Conservation (phyloP, 169 alveolate genomes). For the Babesia bovis region DNA sequence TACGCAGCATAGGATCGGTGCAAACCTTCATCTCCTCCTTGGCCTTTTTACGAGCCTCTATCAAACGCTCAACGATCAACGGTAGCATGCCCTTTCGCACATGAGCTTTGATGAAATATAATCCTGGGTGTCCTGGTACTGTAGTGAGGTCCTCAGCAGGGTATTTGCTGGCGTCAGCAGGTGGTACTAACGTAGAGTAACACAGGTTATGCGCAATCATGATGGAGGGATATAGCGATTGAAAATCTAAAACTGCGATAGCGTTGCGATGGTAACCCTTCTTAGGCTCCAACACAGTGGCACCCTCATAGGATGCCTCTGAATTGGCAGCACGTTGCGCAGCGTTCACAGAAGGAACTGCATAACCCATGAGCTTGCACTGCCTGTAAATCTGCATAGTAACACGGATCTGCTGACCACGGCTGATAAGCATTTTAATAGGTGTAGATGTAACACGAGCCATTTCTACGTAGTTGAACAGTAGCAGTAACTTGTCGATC, state of each 20-base stretch:
- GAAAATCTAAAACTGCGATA: conserved; percentile 98
- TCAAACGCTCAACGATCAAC: conserved; percentile 93
- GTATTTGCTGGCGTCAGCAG: conserved; percentile 33
- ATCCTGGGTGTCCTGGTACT: conserved; percentile 58
- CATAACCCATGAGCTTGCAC: conserved; percentile 85
- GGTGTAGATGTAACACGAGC: conserved; percentile 99
- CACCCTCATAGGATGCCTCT: conserved; percentile 92
- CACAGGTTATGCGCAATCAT: conserved; percentile 99
- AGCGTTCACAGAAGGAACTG: conserved; percentile 87
- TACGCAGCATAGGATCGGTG: conserved; percentile 89
- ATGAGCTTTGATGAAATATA: conserved; percentile 49
- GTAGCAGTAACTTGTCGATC: conserved; percentile 92
- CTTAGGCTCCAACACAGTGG: conserved; percentile 92
- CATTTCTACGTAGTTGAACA: conserved; percentile 98
- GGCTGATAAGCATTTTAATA: conserved; percentile 82
- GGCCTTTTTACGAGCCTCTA: conserved; percentile 94
- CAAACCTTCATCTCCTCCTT: conserved; percentile 89
- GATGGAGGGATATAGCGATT: conserved; percentile 98
- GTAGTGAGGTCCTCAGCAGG: conserved; percentile 46
- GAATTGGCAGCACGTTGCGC: conserved; percentile 37
- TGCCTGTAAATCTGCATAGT: conserved; percentile 92
- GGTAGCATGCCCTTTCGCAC: conserved; percentile 94
- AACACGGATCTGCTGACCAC: conserved; percentile 99
- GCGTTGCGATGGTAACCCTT: conserved; percentile 96
- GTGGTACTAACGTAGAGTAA: conserved; percentile 91